Base-by-base conservation (phyloP, 1,139 yeast genomes). In the Candida albicans region DNA sequence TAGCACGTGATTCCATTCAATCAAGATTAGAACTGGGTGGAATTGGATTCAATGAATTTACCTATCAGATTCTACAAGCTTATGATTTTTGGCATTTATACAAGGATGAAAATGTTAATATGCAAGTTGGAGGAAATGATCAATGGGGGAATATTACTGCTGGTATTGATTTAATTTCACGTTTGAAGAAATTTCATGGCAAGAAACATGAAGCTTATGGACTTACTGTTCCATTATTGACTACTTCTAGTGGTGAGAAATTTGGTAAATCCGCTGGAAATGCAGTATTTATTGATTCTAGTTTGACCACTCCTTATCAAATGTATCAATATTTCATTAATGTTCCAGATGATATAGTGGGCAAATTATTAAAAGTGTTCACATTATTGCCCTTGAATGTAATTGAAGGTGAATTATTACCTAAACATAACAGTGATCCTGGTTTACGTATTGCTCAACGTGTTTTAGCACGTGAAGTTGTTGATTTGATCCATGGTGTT, bases 71-170 rank as follows among this genome's bases (percentile, higher is more conserved):
- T 14, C 67, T 93, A 40, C 99, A 93, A 62, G 98, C 97, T 0
- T 93, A 81, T 62, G 99, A 93, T 60, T 95, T 90, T 59, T 90
- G 87, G 79, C 90, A 91, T 58, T 68, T 95, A 51, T 82, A 81
- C 66, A 74, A 75, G 37, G 61, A 76, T 12, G 68, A 79, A 33
- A 67, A 71, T 2, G 95, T 93, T 35, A 72, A 76, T 40, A 64
- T 90, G 30, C 97, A 93, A 65, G 81, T 95, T 24, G 99, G 99
- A 12, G 99, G 99, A 8, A 90, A 87, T 59, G 99, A 93, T 61
- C 99, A 93, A 64, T 93, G 97, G 93, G 99, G 99, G 1, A 93
- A 93, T 57, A 95, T 95, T 50, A 89, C 96, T 5, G 98, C 98
- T 0, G 99, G 99, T 0, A 79, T 88, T 40, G 99, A 93, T 58